Evolutionary conservation across 2,329 filamentous ascomycete genomes (phyloP), one percentile per base, ranked within the genome.

Genomic region (Ampelomyces quisqualis): DNA sequence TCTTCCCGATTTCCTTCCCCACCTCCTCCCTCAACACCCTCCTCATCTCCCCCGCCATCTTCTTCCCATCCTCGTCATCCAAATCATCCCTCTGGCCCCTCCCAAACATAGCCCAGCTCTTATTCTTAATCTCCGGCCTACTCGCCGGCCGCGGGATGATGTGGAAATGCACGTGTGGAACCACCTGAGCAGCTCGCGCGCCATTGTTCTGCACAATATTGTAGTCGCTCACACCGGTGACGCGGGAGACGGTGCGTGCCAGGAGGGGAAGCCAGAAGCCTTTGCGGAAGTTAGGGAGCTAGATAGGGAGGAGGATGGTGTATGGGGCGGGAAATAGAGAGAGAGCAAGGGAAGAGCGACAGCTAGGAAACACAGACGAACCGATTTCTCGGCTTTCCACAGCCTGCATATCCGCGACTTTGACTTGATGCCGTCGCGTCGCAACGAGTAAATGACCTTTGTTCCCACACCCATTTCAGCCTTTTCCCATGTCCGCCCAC

Each of bases 201-300:
- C 79, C 89, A 57, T 96, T 97, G 66, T 97, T 97, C 73, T 97
- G 91, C 40, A 97, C 88, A 20, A 97, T 82, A 68, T 98, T 98
- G 86, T 91, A 97, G 70, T 96, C 90, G 35, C 76, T 76, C 1
- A 88, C 80, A 7, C 84, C 85, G 2, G 84, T 87, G 1, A 82
- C 81, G 36, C 75, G 76, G 21, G 82, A 78, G 24, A 95, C 76
- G 0, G 87, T 86, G 14, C 80, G 74, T 13, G 86, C 87, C 2
- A 96, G 73, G 3, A 91, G 68, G 22, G 88, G 82, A 19, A 95
- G 77, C 73, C 71, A 77, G 51, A 73, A 73, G 4, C 74, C 74
- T 70, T 19, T 14, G n/a, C 5, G 5, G 5, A 11, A 26, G 24
- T 5, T 6, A 6, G 4, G 24, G 9, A 26, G 10, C 13, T 26